Conservation (phyloP, 352 stramenopile genomes). For the Phytophthora podocarpi region DNA sequence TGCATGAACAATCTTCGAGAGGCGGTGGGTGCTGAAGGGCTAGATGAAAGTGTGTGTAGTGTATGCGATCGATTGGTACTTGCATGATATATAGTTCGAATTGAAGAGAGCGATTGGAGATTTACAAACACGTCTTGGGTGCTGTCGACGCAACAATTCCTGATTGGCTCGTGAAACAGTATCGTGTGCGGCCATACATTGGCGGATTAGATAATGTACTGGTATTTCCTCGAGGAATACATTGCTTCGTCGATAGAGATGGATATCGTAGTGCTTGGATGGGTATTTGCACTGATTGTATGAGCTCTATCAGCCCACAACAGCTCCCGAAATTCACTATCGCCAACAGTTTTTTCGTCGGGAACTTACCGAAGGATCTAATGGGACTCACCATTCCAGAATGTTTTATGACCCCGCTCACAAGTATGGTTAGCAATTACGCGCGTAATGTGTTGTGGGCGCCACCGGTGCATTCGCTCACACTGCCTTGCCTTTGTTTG, state of each 20-base stretch:
- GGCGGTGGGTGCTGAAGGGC: background rate
- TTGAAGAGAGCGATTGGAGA: background rate
- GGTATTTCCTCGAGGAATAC: background rate
- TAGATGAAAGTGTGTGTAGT: background rate
- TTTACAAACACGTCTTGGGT: background rate
- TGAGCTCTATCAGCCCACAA: background rate
- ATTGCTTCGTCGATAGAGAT: background rate
- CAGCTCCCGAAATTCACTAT: background rate
- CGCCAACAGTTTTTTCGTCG: background rate
- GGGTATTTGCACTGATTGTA: background rate
- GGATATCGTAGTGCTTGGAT: background rate
- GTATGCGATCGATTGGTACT: constrained; percentile 1
- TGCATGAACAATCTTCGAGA: background rate
- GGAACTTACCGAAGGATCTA: background rate
- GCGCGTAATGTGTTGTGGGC: background rate
- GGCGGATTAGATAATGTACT: background rate
- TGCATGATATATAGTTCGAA: background rate
- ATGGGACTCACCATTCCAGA: background rate
- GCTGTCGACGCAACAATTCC: background rate
- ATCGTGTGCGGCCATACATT: background rate
- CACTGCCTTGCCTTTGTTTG: constrained; percentile 1
- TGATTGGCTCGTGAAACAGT: background rate
- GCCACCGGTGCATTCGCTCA: constrained; percentile 3
- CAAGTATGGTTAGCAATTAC: background rate
- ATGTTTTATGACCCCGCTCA: background rate